Evolutionary conservation across 371 early-diverging fungal genomes (phyloP), one percentile per base, ranked within the genome.

Genomic region (Chytridium lagenaria): DNA sequence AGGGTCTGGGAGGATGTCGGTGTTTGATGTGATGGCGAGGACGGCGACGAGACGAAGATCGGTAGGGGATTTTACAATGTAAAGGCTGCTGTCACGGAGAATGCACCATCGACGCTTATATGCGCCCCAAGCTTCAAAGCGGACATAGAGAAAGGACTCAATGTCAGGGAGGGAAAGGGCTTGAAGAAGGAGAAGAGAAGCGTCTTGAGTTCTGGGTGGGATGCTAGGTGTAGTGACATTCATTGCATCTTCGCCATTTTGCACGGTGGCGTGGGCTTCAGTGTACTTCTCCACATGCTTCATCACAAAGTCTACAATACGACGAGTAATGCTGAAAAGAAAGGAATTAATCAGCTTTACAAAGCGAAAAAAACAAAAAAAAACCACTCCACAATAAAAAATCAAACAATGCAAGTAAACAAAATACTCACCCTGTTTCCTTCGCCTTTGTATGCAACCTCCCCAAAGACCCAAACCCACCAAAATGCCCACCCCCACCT

Each of bases 81-180:
- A 69, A 37, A 69, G 30, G 22, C 15, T 59, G 2, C 61, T 5
- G n/a, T 57, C 70, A 10, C 70, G 70, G n/a, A 69, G 49, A n/a
- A 69, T 37, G 44, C 70, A 69, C 70, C 70, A 69, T 23, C 70
- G 33, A 2, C 19, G 57, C 22, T 69, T 55, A n/a, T 40, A 69
- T 5, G 31, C 33, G 12, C 59, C 57, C 30, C 28, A 39, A 23
- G 7, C 2, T 5, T 50, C 70, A 12, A 69, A 22, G 44, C 59
- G 57, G 57, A 69, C 70, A 7, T 69, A 51, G 31, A 69, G 59
- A 31, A 44, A 69, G 19, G 70, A 59, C 30, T 69, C 70, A 37
- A 69, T 69, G 36, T 69, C 70, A 10, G 70, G 70, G 5, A 69
- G n/a, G 2, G 59, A 36, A 2, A 69, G 61, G 30, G 28, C 30